These are phyloP conservation scores for Penicillium antarcticum DNA, from an alignment of 495 filamentous ascomycete genomes.

Conservation along the genomic window DNA sequence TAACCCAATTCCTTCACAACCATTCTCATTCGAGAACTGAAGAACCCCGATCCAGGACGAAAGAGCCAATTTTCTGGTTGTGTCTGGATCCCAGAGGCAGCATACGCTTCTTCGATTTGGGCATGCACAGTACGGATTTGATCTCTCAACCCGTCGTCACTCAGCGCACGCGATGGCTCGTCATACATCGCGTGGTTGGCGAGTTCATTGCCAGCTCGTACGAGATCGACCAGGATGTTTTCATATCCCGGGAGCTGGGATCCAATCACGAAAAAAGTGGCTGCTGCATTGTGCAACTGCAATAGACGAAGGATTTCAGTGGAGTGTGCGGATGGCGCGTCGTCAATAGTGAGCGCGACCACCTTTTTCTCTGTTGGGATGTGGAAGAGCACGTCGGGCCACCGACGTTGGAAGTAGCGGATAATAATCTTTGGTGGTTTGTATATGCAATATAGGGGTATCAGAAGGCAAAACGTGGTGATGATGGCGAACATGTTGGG, in stretches of 20 bases:
- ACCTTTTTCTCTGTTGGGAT: slow-evolving; percentile 54
- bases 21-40: slow-evolving; percentile 61
- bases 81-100: slow-evolving; percentile 21
- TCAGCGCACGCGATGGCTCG: slow-evolving; percentile 58
- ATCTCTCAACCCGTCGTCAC: slow-evolving; percentile 28
- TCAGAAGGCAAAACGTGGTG: slow-evolving; percentile 43
- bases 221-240: slow-evolving; percentile 53
- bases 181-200: slow-evolving; percentile 87
- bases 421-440: slow-evolving; percentile 69
- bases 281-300: slow-evolving; percentile 51
- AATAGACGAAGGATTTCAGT: slow-evolving; percentile 65
- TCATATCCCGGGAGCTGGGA: slow-evolving; percentile 63
- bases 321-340: slow-evolving; percentile 73
- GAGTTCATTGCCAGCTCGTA: slow-evolving; percentile 66
- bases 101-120: slow-evolving; percentile 55
- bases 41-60: slow-evolving; percentile 78
- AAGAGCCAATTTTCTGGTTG: slow-evolving; percentile 57
- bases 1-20: slow-evolving; percentile 56
- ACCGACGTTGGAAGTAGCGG: slow-evolving; percentile 61
- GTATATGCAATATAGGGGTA: slow-evolving; percentile 66
- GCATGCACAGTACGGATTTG: slow-evolving; percentile 41
- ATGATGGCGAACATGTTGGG: slow-evolving; percentile 44
- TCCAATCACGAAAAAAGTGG: slow-evolving; percentile 81
- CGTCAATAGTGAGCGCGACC: slow-evolving; percentile 81
- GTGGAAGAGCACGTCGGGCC: slow-evolving; percentile 75